Percentiles rank a stretch among this genome's conserved stretches.
These are phyloP conservation scores for Actinidia arguta DNA, from an alignment of 179 eudicot species.

Conservation along the genomic window DNA sequence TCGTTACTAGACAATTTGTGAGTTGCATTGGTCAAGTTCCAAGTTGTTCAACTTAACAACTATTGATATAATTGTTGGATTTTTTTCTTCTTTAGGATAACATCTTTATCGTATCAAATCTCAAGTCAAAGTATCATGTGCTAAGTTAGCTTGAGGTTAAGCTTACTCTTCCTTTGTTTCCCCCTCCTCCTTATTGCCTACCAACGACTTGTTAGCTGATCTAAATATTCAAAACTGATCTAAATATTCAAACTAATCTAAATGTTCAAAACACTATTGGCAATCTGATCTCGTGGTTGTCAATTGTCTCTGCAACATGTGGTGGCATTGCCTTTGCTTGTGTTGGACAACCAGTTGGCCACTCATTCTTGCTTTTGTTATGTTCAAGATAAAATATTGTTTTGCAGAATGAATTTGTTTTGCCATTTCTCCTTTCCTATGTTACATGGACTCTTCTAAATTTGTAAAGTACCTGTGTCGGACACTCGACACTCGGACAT, in stretches of 20 bases:
- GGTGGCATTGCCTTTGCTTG: constrained; percentile 99
- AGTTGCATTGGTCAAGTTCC: neutral
- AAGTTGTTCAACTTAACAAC: constrained; percentile 4
- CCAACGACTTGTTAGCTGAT: constrained; percentile 9
- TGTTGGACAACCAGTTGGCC: constrained; percentile 84
- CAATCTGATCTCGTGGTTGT: constrained; percentile 94
- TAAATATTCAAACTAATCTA: no score
- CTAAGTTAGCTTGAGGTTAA: constrained; percentile 90
- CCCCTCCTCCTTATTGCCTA: neutral
- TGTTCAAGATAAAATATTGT: neutral
- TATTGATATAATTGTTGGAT: constrained; percentile 7
- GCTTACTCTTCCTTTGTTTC: neutral
- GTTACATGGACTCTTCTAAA: no score
- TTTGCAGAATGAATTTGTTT: neutral
- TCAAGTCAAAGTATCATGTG: constrained; percentile 93
- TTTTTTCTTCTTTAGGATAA: constrained; percentile 67
- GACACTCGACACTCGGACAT: no score
- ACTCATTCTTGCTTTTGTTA: neutral
- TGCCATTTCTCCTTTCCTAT: neutral
- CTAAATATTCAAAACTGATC: no score
- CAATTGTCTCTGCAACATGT: constrained; percentile 91
- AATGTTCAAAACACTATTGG: constrained; percentile 19
- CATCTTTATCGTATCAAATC: constrained; percentile 93
- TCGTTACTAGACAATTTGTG: neutral
- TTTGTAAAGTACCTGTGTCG: no score